phyloP scores from a whole-genome alignment of 495 filamentous ascomycete species.

The Penicillium nucicola region DNA sequence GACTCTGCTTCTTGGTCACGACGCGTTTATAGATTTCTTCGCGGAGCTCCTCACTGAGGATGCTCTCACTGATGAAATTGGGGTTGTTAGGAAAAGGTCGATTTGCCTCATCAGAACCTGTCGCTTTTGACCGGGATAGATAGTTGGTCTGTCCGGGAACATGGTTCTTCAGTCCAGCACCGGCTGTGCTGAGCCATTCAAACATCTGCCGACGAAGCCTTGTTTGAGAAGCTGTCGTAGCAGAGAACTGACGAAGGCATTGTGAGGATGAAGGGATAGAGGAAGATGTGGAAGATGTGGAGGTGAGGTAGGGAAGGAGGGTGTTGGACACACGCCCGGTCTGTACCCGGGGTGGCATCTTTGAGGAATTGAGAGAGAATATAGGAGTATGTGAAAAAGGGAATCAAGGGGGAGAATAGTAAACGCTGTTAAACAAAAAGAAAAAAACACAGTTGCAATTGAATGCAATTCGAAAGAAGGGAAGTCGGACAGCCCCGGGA shows the following conservation, averaged over 20 bases:
- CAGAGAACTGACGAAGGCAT: constrained; percentile 45
- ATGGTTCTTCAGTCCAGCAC: constrained; percentile 53
- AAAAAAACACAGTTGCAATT: background rate
- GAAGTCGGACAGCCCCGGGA: constrained; percentile 10
- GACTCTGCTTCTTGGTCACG: constrained; percentile 57
- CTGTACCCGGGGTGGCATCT: constrained; percentile 47
- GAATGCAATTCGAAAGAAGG: constrained; percentile 21
- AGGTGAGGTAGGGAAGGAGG: constrained; percentile 38
- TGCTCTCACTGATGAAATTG: constrained; percentile 65
- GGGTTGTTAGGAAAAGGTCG: constrained; percentile 73
- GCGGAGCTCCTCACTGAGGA: constrained; percentile 73
- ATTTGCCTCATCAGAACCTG: constrained; percentile 13
- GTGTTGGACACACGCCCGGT: constrained; percentile 35
- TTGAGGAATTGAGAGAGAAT: constrained; percentile 8
- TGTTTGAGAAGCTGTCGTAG: constrained; percentile 41
- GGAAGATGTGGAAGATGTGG: constrained; percentile 16
- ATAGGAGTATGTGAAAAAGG: background rate
- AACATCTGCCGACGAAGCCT: constrained; percentile 58
- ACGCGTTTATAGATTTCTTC: constrained; percentile 72
- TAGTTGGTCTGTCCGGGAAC: constrained; percentile 64
- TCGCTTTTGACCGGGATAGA: constrained; percentile 45
- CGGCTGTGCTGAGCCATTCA: constrained; percentile 62
- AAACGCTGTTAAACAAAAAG: no score
- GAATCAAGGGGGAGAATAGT: background rate
- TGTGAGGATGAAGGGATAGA: constrained; percentile 16